These are phyloP conservation scores for Candida rishiriensis DNA, from an alignment of 805 yeast species.

Conservation along the genomic window DNA sequence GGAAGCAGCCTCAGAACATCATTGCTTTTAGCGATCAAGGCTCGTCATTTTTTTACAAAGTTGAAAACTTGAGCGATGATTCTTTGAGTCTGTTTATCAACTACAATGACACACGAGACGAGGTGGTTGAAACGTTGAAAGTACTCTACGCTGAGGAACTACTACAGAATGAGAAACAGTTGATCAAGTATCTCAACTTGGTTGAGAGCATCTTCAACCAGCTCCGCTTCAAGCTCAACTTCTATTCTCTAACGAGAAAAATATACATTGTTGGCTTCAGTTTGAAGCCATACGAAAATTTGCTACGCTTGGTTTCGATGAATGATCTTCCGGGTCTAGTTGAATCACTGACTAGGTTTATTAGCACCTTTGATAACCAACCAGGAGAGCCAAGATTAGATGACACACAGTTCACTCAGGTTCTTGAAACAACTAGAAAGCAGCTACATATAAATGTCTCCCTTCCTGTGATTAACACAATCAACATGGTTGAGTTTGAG, in stretches of 20 bases:
- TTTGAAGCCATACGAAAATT: constrained; percentile 1
- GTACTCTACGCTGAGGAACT: constrained; percentile 13
- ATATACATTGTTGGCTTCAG: constrained; percentile 15
- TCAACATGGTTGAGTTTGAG: constrained; percentile 52
- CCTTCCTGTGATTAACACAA: constrained; percentile 54
- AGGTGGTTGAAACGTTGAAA: constrained; percentile 32
- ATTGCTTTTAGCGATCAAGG: constrained; percentile 71
- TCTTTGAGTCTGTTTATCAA: constrained; percentile 38
- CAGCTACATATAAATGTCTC: constrained; percentile 48
- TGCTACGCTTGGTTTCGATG: constrained; percentile 10
- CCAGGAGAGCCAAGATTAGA: constrained; percentile 3
- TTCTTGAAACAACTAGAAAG: constrained; percentile 7
- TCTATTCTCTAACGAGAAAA: constrained; percentile 23
- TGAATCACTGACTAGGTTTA: constrained; percentile 8
- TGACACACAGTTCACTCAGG: constrained; percentile 1
- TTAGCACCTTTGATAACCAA: constrained; percentile 1
- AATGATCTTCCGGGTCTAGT: constrained; percentile 11
- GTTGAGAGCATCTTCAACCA: constrained; percentile 17
- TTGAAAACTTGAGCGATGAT: constrained; percentile 34
- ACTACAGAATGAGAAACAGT: constrained; percentile 2
- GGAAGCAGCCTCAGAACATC: constrained; percentile 32
- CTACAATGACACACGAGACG: constrained; percentile 45
- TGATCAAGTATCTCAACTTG: constrained; percentile 21
- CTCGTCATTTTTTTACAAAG: constrained; percentile 53
- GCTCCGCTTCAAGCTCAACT: constrained; percentile 23